Evolutionary conservation across 2,329 filamentous ascomycete genomes (phyloP), one percentile per base, ranked within the genome.

Genomic region (Fusarium torulosum): DNA sequence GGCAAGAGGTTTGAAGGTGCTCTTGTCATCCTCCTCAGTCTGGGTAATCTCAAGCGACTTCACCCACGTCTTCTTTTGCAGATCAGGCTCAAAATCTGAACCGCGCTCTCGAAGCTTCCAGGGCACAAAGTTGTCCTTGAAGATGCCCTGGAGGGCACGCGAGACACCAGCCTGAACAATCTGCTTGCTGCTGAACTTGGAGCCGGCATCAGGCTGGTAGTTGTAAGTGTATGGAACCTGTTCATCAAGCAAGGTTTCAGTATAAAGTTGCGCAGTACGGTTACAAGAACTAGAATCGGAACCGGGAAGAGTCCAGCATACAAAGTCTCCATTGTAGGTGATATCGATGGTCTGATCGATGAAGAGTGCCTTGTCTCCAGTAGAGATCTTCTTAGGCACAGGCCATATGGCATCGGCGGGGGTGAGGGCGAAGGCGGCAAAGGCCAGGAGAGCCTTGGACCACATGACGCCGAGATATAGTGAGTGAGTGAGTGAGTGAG

Each of bases 41-140:
- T 93, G 88, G 15, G 81, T 81, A 67, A 96, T 88, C 19, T 80
- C 76, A 44, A 96, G 82, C n/a, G 80, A 82, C 42, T 79, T 84
- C 71, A 96, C 82, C 67, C 80, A 85, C 5, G 76, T 82, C 70
- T 84, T 81, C 50, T 72, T 70, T 8, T 55, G 37, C 21, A 76
- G 72, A 9, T 80, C 75, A 1, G 93, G 92, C 77, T 95, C 91
- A 66, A 88, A 91, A 40, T 86, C 74, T 55, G 85, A 84, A 69
- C 88, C 84, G 33, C 90, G 86, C 23, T 86, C 83, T 66, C 91
- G 85, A 55, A 96, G 86, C 79, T 90, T 93, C 92, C 92, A 96
- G 0, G 93, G 92, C 17, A 93, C 85, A 64, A 94, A 88, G 70
- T 86, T 88, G 59, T 90, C 81, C 25, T 85, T 79, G 77, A 94